These are phyloP conservation scores for Cyberlindnera samutprakarnensis DNA, from an alignment of 805 yeast genomes.

Conservation along the genomic window DNA sequence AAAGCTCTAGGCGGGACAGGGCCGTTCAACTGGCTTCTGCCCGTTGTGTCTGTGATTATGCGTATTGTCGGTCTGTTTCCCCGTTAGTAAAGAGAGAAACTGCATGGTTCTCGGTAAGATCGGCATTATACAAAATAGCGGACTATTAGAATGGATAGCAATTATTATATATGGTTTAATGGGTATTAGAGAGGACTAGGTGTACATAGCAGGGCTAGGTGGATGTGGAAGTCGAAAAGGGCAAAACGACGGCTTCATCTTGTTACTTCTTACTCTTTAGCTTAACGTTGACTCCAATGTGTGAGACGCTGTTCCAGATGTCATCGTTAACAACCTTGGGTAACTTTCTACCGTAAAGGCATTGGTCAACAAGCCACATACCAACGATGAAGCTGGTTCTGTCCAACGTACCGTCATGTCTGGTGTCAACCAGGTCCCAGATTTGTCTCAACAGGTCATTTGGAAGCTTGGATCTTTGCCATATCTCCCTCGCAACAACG, in stretches of 20 bases:
- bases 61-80: no score
- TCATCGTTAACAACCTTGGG: conserved; percentile 61
- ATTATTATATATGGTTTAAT: neutral
- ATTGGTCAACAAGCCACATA: conserved; percentile 96
- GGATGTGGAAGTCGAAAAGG: neutral
- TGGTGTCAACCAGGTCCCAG: conserved; percentile 64
- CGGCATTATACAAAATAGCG: no score
- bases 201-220: neutral
- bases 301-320: conserved; percentile 76
- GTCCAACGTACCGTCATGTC: conserved; percentile 67
- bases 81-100: no score
- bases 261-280: conserved; percentile 17
- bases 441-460: conserved; percentile 50
- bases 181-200: neutral
- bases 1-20: no score
- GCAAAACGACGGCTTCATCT: neutral
- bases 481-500: conserved; percentile 63
- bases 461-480: conserved; percentile 74
- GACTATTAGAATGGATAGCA: no score
- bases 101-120: no score
- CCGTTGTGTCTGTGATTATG: no score
- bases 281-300: conserved; percentile 31
- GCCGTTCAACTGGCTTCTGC: no score
- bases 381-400: conserved; percentile 88
- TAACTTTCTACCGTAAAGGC: conserved; percentile 85